Base-by-base conservation (phyloP, 1,284 basidiomycete genomes). In the Ceratobasidium theobromae region DNA sequence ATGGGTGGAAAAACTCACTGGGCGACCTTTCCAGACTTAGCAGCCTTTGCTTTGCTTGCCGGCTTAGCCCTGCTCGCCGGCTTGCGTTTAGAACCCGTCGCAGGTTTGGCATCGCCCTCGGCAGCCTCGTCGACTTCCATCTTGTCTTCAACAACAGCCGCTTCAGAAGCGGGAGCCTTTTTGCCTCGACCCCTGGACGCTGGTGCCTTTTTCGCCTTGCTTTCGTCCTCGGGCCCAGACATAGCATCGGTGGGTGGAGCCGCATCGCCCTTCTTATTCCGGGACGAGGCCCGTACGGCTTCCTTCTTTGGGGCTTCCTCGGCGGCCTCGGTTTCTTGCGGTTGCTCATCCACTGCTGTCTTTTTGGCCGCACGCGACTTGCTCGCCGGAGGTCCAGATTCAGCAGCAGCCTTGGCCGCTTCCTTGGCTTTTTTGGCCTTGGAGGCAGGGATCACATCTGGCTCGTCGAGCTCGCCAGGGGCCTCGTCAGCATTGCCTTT, bases 51-150 rank as follows among this genome's bases (percentile, higher is more conserved):
- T 38, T 53, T 52, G 49, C 60, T 53, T 2, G 60, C 60, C 1
- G 60, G 60, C 28, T 64, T 64, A n/a, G 60, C 60, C 18, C 49
- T 18, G 28, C 60, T 53, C n/a, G 60, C 6, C 8, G 58, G 48
- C 49, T 64, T 64, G 38, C 49, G 60, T 21, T 53, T 64, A 4
- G 60, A 64, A 33, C 33, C 14, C 40, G 25, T 49, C 14, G 48
- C 14, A 30, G 38, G 38, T 5, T 51, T 49, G 25, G 40, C 46
- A 3, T 32, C 23, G 1, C 12, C 27, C 16, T 60, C 57, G 8
- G 32, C 57, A 5, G 30, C 49, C 46, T 62, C 58, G 38, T 64
- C 60, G 3, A 64, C 60, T 21, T 64, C 60, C 60, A 64, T 64
- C 60, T 64, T 51, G 12, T 41, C 25, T 9, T 64, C 48, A 28